These are phyloP conservation scores for Trichoderma sp. DNA, from an alignment of 2,329 filamentous ascomycete genomes.

Conservation along the genomic window DNA sequence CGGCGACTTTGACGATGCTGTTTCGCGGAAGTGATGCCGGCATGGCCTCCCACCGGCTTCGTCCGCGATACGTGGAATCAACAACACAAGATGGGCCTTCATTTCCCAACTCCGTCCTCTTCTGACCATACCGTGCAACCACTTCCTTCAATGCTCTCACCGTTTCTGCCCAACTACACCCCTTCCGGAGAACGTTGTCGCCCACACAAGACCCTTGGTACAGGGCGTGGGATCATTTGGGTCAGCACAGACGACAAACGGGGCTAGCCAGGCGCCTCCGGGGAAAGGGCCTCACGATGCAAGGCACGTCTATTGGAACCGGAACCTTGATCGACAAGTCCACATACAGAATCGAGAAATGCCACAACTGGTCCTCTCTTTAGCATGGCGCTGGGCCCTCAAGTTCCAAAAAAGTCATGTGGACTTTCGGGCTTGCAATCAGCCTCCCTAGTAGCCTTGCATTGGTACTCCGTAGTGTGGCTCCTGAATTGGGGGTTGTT, in stretches of 20 bases:
- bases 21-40: slow-evolving; percentile 6
- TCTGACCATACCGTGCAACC: not conserved
- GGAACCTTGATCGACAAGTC: not conserved
- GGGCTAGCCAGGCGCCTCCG: not conserved
- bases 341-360: not conserved
- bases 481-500: not conserved
- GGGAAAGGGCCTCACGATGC: not conserved
- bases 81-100: not conserved
- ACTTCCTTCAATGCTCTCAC: not conserved
- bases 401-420: not conserved
- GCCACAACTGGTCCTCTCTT: not conserved
- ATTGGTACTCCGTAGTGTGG: not conserved
- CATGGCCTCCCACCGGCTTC: slow-evolving; percentile 6
- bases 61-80: not conserved
- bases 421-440: not conserved
- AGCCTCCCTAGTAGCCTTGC: slow-evolving; percentile 11
- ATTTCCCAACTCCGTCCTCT: not conserved
- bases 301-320: not conserved
- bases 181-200: not conserved
- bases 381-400: not conserved
- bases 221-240: slow-evolving; percentile 2
- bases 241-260: not conserved
- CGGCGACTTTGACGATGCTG: not conserved
- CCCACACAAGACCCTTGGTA: not conserved
- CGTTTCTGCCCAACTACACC: slow-evolving; percentile 17